phyloP scores from a whole-genome alignment of 495 filamentous ascomycete genomes.

The Aspergillus leporis region DNA sequence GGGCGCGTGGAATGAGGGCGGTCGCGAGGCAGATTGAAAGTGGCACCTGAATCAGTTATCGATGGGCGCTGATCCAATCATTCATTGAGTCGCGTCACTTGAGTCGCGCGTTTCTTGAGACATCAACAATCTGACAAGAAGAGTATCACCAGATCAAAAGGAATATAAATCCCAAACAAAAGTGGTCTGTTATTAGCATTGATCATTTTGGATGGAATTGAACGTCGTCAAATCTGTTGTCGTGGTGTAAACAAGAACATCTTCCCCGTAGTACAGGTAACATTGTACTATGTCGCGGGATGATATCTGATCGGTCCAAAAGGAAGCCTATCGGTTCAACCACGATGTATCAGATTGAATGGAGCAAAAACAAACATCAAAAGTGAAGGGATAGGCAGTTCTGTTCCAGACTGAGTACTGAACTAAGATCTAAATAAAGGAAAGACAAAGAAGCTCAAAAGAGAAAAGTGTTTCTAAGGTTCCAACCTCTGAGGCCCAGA shows the following conservation, averaged over 20 bases:
- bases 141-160: neutral
- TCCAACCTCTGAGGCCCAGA: constrained; percentile 22
- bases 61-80: constrained; percentile 25
- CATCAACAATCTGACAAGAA: neutral
- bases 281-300: neutral
- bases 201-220: neutral
- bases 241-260: constrained; percentile 6
- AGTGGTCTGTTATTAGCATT: neutral
- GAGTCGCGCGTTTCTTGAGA: constrained; percentile 1
- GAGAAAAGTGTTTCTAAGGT: neutral
- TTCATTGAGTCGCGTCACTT: constrained; percentile 20
- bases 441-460: neutral
- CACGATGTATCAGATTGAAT: neutral
- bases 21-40: constrained; percentile 17
- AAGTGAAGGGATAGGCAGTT: neutral
- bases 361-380: neutral
- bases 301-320: neutral
- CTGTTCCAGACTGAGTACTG: neutral
- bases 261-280: constrained; percentile 9
- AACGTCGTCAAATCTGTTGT: neutral
- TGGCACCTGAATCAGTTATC: constrained; percentile 12
- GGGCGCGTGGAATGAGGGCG: constrained; percentile 26
- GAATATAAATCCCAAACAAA: neutral
- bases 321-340: neutral
- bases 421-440: neutral